Evolutionary conservation across 768 basidiomycete genomes (phyloP), one percentile per base, ranked within the genome.

Genomic region (Termitomyces bulborhizus): DNA sequence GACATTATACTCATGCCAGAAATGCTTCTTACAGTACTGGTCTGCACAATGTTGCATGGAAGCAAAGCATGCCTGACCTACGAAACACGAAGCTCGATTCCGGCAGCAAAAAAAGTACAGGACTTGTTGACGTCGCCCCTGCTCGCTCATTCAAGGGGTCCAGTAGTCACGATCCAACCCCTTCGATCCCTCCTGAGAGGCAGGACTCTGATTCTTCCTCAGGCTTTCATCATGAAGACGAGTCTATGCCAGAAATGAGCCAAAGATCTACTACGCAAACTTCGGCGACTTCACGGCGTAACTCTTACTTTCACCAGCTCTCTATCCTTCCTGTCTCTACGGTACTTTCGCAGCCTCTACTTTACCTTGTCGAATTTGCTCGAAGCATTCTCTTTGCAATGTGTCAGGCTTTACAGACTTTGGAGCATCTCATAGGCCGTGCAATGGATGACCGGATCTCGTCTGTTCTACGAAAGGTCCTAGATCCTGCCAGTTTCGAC

Each of bases 301-400:
- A 93, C 63, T 90, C 92, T 1, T 98, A 99, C 70, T 99, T 99
- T 72, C 86, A 88, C 37, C 85, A 94, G n/a, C 76, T 96, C 24
- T 93, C 93, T 2, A 84, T 86, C 32, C 72, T 93, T 4, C 88
- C 88, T 1, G 71, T 83, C 32, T 78, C 84, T 18, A 82, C 80
- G 60, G 76, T 84, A 18, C 79, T 97, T 8, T 90, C 95, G 0
- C 72, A 77, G 15, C 71, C 87, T 13, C 74, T 98, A 7, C 71
- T 84, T 21, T 76, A 76, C 40, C 76, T 96, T 42, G 79, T 93
- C 43, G 93, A 98, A 63, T 86, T 88, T n/a, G 86, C 92, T 45
- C 86, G 97, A 27, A 93, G 90, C 24, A 85, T 98, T 54, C 79
- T 98, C 39, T 98, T 97, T 66, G 88, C 93, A 3, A 77, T 93